These are phyloP conservation scores for Diaporthe vaccinii DNA, from an alignment of 2,329 filamentous ascomycete genomes.

Conservation along the genomic window DNA sequence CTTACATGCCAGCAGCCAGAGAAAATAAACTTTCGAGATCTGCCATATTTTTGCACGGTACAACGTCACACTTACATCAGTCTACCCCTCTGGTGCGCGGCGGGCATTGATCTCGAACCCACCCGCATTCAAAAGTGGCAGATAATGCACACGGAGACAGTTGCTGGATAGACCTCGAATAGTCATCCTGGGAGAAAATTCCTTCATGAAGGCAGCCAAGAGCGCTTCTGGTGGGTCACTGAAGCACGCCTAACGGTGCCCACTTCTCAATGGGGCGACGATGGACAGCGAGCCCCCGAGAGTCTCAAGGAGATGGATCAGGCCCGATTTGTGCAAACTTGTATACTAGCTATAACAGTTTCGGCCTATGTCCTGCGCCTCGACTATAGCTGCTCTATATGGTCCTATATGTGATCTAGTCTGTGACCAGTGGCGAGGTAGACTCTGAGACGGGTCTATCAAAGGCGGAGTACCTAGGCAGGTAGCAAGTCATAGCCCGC, in stretches of 20 bases:
- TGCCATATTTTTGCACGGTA: background rate
- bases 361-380: background rate
- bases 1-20: conserved; percentile 26
- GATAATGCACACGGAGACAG: background rate
- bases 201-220: background rate
- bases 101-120: conserved; percentile 1
- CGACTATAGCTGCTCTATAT: background rate
- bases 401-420: background rate
- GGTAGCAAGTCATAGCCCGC: background rate
- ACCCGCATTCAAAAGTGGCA: background rate
- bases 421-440: background rate
- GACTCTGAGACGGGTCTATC: background rate
- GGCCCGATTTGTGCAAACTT: background rate
- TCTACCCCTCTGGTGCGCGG: background rate
- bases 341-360: background rate
- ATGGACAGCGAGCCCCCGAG: background rate
- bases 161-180: background rate
- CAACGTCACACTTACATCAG: conserved; percentile 27
- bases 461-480: background rate
- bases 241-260: background rate
- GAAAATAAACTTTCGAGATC: conserved; percentile 27
- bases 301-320: background rate
- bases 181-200: background rate
- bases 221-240: background rate
- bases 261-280: background rate